Evolutionary conservation across 2,329 filamentous ascomycete species (phyloP), one percentile per base, ranked within the genome.

Genomic region (Penicillium corylophilum): DNA sequence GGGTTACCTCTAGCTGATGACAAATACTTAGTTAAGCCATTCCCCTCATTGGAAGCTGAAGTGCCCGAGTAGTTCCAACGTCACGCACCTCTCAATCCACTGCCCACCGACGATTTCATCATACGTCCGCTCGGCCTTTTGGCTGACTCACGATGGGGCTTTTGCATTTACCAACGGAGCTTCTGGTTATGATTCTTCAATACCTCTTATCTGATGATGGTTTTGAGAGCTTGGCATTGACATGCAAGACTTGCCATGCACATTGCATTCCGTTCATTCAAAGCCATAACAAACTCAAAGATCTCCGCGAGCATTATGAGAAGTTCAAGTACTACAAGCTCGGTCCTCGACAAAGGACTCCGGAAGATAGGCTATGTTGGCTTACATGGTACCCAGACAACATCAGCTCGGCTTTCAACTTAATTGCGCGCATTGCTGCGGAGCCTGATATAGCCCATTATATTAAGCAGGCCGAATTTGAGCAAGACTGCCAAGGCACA

Each of bases 151-250:
- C 26, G 26, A 62, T 63, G 61, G 48, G 53, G 35, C 54, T 63
- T 49, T 50, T 47, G 35, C 29, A 36, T 29, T 50, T 64, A 36
- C 58, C 61, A 45, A 50, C 18, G 47, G 61, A 64, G 49, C 50
- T 63, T 49, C 55, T 64, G 15, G 56, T 57, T 24, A 46, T 35
- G 18, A 55, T 63, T 40, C 22, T 62, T 44, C 44, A 23, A 47
- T 53, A 49, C 49, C 41, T 48, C 55, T 45, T 63, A 49, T 51
- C 61, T 48, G 43, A 57, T 48, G 43, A 57, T 38, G 53, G 57
- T 13, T 64, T 64, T 43, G 60, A 63, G 53, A 59, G 53, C 49
- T 36, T 64, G 36, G 61, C 60, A 51, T 53, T 59, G 39, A 63
- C 58, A 43, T 65, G 58, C 51, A 63, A 54, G 50, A 50, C 36